Base-by-base conservation (phyloP, 176 grass and related monocot genomes). In the Zoysia japonica region DNA sequence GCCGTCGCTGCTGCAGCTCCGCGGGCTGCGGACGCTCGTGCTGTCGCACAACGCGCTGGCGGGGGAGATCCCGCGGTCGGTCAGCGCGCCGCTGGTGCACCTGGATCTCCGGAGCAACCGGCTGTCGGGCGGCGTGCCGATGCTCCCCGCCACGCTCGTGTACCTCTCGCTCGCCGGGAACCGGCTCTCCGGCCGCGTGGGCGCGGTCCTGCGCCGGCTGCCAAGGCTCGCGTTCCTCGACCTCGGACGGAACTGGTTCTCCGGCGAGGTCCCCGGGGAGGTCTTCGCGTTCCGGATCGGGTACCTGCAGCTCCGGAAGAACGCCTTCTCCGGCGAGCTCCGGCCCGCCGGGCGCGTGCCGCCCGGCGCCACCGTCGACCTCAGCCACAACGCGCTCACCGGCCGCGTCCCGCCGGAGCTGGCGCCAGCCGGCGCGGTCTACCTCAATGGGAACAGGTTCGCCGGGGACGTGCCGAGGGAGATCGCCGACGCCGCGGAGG, bases 81-180 rank as follows among this genome's bases (percentile, higher is more conserved):
- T 89, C 2, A 11, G 19, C 0, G 38, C 91, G 7, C 88, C 91
- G 3, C 74, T 97, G 6, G 61, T 91, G 4, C 94, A 93, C 76
- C 88, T 97, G 66, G 91, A 97, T 75, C 83, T 93, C 51, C 69
- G 80, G 9, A 45, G 57, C 19, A 97, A 97, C 74, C 67, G 73
- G 19, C 83, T 97, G 0, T 81, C 82, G 2, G 89, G 87, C 44
- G 71, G 14, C 35, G 67, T 97, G 0, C 89, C 91, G 2, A 4
- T 5, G 1, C 91, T 97, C 0, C 94, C 91, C 4, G 40, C 6
- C 14, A 85, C 94, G n/a, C 89, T 93, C 7, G 84, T 83, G 5
- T 89, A 91, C 75, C 91, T 97, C 3, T 89, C 91, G 1, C 86
- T 97, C 40, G 84, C 88, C 6, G 87, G 81, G 3, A 97, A 97